Conservation (phyloP, 2,329 filamentous ascomycete genomes). For the Knoxdaviesia capensis region DNA sequence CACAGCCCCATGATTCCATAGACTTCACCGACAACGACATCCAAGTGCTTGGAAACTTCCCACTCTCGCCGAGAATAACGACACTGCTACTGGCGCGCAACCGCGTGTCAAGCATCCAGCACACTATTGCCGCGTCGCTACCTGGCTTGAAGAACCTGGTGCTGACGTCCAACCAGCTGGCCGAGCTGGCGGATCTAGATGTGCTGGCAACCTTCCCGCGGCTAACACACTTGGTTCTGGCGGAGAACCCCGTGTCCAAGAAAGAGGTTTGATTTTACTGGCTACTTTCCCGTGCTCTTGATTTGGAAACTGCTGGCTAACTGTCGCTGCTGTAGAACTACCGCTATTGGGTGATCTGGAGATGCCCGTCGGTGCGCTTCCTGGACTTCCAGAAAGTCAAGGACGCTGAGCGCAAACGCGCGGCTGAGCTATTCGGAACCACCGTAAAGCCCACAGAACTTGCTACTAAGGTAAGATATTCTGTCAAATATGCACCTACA, state of each 20-base stretch:
- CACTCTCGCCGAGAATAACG: conserved; percentile 68
- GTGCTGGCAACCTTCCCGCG: conserved; percentile 46
- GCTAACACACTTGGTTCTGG: conserved; percentile 61
- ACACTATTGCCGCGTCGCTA: conserved; percentile 50
- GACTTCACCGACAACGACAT: conserved; percentile 99
- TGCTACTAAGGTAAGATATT: conserved; percentile 40
- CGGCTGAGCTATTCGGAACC: conserved; percentile 68
- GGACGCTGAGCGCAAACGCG: conserved; percentile 58
- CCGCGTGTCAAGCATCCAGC: conserved; percentile 64
- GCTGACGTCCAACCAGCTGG: conserved; percentile 62
- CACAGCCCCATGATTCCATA: conserved; percentile 81
- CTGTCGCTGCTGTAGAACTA: conserved; percentile 47
- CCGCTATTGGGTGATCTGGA: conserved; percentile 79
- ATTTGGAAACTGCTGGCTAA: background rate
- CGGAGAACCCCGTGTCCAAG: conserved; percentile 77
- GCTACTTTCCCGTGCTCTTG: background rate
- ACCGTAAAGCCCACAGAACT: conserved; percentile 57
- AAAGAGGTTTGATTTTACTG: conserved; percentile 52
- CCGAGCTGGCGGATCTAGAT: conserved; percentile 74
- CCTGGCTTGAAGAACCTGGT: conserved; percentile 70
- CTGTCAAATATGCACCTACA: background rate
- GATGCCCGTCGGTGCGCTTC: conserved; percentile 67
- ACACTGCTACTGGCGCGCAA: conserved; percentile 83
- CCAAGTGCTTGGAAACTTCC: conserved; percentile 74
- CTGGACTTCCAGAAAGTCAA: conserved; percentile 87